These are phyloP conservation scores for Patellifolia procumbens DNA, from an alignment of 179 eudicot genomes.

Conservation along the genomic window DNA sequence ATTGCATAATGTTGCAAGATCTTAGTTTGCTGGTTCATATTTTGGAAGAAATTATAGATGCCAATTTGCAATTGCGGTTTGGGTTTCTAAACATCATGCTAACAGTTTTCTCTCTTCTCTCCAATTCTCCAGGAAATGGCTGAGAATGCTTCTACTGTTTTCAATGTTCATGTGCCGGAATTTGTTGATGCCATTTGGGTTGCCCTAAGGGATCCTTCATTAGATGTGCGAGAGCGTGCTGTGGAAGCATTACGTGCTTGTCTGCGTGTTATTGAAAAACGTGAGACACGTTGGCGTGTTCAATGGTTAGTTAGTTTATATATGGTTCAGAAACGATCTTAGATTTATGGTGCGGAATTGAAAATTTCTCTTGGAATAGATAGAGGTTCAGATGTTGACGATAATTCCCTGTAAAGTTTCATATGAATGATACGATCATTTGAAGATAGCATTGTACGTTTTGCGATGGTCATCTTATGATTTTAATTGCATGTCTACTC, in stretches of 20 bases:
- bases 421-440: too few relatives aligned
- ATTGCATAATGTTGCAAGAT: too few relatives aligned
- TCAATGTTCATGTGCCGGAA: slow-evolving; percentile 85
- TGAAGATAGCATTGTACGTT: too few relatives aligned
- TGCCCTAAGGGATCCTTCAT: slow-evolving; percentile 79
- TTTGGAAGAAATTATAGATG: background rate
- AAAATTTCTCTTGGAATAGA: too few relatives aligned
- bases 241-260: slow-evolving; percentile 99
- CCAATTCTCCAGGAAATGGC: slow-evolving; percentile 96
- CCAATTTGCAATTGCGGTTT: background rate
- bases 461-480: too few relatives aligned
- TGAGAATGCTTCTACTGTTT: slow-evolving; percentile 93
- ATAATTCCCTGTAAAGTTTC: background rate
- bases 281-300: slow-evolving; percentile 99
- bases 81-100: background rate
- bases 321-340: slow-evolving; percentile 1
- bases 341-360: background rate
- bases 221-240: slow-evolving; percentile 86
- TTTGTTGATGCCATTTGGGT: slow-evolving; percentile 98
- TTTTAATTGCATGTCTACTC: too few relatives aligned
- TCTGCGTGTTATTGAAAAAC: slow-evolving; percentile 93
- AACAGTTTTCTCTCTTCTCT: slow-evolving; percentile 11
- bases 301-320: slow-evolving; percentile 73
- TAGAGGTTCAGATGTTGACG: background rate
- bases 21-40: too few relatives aligned